phyloP scores from a whole-genome alignment of 225 moss, liverwort and hornwort genomes.

The Ulota crispa region DNA sequence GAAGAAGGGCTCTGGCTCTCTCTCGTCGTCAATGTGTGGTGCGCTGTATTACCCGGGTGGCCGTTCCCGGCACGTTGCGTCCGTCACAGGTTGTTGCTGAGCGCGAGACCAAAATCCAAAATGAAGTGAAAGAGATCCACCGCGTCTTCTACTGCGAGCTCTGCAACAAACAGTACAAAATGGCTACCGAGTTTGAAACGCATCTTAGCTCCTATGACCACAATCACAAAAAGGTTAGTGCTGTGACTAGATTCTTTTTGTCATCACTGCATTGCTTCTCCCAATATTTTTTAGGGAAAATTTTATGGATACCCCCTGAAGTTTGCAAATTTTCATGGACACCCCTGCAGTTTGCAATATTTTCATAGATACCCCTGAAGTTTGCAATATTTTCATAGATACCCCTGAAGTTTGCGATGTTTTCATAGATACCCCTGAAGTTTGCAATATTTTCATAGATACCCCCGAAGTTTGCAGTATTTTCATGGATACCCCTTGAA shows the following conservation, averaged over 20 bases:
- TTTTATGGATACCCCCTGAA: too few species aligned
- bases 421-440: too few species aligned
- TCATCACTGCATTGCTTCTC: not conserved
- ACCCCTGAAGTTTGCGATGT: too few species aligned
- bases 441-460: too few species aligned
- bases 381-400: too few species aligned
- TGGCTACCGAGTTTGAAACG: slow-evolving; percentile 92
- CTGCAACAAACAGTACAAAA: slow-evolving; percentile 99
- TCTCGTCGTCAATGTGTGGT: slow-evolving; percentile 90
- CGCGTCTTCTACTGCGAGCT: slow-evolving; percentile 98
- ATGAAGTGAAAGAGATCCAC: slow-evolving; percentile 95
- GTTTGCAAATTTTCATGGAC: too few species aligned
- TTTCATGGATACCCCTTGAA: too few species aligned
- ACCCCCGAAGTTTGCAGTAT: too few species aligned
- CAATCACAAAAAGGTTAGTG: slow-evolving; percentile 97
- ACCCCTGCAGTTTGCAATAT: too few species aligned
- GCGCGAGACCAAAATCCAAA: slow-evolving; percentile 96
- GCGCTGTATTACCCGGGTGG: slow-evolving; percentile 99
- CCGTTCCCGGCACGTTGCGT: slow-evolving; percentile 91
- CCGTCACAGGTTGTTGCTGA: slow-evolving; percentile 99
- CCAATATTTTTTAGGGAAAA: not conserved
- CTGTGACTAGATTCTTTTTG: not conserved
- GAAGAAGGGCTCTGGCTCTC: slow-evolving; percentile 58
- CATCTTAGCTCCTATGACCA: slow-evolving; percentile 99
- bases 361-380: too few species aligned